Percentiles rank a stretch among this genome's conserved stretches.
Evolutionary conservation across 129 eudicot species (phyloP).

Genomic region (Heracleum sosnowskyi): DNA sequence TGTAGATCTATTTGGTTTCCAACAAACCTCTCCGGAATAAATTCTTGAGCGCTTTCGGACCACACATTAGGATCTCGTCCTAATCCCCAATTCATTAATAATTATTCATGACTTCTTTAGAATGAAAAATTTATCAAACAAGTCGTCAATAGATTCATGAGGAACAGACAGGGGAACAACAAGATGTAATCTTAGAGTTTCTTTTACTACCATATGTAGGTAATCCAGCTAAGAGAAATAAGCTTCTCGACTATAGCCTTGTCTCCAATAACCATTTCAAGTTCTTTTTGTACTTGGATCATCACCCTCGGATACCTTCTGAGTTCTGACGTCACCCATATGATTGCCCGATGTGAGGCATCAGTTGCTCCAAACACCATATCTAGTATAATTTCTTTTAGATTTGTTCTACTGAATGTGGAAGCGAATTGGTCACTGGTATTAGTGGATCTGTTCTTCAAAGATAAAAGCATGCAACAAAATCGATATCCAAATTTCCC

Average conservation of each 20-base stretch:
- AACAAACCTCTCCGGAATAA: conserved; percentile 28
- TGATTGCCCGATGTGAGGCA: too few species aligned
- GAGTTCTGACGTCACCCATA: too few species aligned
- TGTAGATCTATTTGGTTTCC: conserved; percentile 11
- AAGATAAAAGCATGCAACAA: too few species aligned
- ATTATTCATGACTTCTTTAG: conserved; percentile 24
- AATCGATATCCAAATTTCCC: too few species aligned
- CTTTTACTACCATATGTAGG: conserved; percentile 32
- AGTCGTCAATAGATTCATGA: conserved; percentile 26
- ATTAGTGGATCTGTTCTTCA: too few species aligned
- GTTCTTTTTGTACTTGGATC: too few species aligned
- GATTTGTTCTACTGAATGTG: too few species aligned
- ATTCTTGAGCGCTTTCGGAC: conserved; percentile 25
- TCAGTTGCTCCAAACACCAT: too few species aligned
- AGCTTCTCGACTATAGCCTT: conserved; percentile 16
- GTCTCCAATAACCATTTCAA: conserved; percentile 18
- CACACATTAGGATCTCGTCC: conserved; percentile 32
- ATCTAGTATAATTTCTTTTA: too few species aligned
- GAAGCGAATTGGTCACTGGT: too few species aligned
- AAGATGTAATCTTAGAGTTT: conserved; percentile 26
- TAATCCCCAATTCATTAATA: conserved; percentile 24
- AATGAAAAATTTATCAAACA: conserved; percentile 22
- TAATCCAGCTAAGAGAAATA: conserved; percentile 19
- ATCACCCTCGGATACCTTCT: too few species aligned
- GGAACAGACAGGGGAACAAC: conserved; percentile 22